A percentile compares a stretch with the other conserved stretches of the same genome.
Conservation (phyloP, 2,329 filamentous ascomycete species). For the Epichloe uncinata region DNA sequence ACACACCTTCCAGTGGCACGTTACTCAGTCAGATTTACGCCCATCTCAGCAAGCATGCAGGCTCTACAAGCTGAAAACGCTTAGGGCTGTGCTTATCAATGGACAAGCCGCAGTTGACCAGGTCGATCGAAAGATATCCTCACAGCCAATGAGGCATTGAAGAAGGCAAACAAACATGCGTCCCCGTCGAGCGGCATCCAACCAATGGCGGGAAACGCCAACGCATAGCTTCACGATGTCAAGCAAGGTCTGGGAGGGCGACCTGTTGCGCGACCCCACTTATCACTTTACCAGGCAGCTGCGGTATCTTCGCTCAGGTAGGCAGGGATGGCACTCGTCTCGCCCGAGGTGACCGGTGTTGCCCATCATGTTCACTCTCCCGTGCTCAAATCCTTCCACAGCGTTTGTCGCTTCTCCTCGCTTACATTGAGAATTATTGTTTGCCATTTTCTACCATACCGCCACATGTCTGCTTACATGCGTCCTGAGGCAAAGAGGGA, state of each 20-base stretch:
- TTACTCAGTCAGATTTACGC: neutral
- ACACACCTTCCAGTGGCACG: no score
- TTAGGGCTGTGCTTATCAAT: no score
- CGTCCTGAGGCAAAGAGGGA: neutral
- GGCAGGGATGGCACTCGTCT: neutral
- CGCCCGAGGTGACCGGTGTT: neutral
- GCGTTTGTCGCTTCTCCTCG: neutral
- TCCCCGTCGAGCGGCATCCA: neutral
- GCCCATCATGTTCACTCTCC: neutral
- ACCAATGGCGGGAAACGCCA: conserved; percentile 1
- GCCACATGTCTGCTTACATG: neutral
- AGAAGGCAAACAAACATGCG: neutral
- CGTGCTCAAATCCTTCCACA: neutral
- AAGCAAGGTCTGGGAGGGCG: neutral
- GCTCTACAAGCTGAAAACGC: no score
- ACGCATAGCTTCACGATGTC: neutral
- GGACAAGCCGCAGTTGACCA: neutral
- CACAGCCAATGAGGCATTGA: neutral
- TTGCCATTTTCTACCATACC: neutral
- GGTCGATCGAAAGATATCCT: neutral
- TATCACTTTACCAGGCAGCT: neutral
- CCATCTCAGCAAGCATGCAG: no score
- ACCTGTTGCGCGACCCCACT: neutral
- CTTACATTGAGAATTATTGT: neutral
- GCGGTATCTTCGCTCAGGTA: neutral